Evolutionary conservation across 371 early-diverging fungal species (phyloP).

Genomic region (Vavraia culicis): DNA sequence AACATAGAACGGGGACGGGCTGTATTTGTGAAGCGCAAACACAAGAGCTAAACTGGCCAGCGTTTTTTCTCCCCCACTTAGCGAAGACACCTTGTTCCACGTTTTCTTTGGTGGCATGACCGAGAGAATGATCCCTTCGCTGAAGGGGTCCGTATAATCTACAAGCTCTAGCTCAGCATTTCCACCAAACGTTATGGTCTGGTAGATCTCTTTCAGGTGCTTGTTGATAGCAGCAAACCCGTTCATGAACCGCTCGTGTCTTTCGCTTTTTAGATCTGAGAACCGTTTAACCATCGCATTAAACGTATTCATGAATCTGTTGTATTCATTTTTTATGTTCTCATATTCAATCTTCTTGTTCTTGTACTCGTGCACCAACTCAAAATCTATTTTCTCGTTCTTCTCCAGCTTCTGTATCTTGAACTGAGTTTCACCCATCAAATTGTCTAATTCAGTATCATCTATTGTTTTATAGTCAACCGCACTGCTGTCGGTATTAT

Average conservation of each 20-base stretch:
- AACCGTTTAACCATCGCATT: constrained; percentile 39
- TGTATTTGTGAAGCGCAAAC: constrained; percentile 94
- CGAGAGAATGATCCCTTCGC: constrained; percentile 86
- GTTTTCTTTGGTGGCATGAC: constrained; percentile 99
- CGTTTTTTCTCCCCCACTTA: constrained; percentile 99
- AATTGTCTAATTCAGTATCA: constrained; percentile 40
- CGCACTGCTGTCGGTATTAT: constrained; percentile 61
- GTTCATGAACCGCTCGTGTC: constrained; percentile 74
- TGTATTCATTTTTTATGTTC: not conserved
- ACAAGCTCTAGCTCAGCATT: constrained; percentile 97
- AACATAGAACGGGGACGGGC: constrained; percentile 92
- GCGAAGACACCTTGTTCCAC: constrained; percentile 94
- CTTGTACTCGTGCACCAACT: not conserved
- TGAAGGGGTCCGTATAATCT: constrained; percentile 92
- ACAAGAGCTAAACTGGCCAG: constrained; percentile 85
- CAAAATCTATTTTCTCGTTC: constrained; percentile 47
- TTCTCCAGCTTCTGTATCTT: constrained; percentile 49
- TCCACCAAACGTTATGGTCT: constrained; percentile 70
- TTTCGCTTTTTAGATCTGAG: constrained; percentile 49
- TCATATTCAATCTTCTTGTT: constrained; percentile 3
- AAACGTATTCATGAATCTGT: constrained; percentile 44
- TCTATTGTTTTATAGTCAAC: constrained; percentile 53
- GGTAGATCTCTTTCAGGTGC: constrained; percentile 94
- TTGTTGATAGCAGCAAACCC: constrained; percentile 75
- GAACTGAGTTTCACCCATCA: constrained; percentile 48